Base-by-base conservation (phyloP, 495 filamentous ascomycete genomes). In the Hypomontagnella monticulosa region DNA sequence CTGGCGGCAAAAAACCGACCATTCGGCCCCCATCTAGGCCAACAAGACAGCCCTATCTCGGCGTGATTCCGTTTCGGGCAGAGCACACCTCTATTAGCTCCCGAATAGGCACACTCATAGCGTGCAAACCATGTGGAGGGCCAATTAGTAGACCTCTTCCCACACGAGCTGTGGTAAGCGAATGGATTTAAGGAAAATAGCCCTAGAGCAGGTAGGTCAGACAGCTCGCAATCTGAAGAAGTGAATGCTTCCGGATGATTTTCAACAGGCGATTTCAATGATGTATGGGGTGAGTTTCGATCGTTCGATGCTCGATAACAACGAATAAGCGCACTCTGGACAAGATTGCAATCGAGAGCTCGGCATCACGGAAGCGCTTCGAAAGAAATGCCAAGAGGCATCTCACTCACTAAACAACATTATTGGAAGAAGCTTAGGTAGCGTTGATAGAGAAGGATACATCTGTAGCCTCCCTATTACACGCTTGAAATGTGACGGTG, bases 1-100 rank as follows among this genome's bases (percentile, higher is more conserved):
- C 37, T 47, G 55, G 66, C 66, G 66, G 66, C 44, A 69, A 69
- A 59, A 20, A 59, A 10, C 27, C 46, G 58, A 34, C 49, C 59
- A 53, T 42, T 46, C 8, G 42, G 53, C 27, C 33, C 4, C 53
- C 14, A 59, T 63, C 30, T 38, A 32, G 34, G 19, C 48, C 41
- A 23, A 40, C 15, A 54, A 7, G 19, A 30, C 44, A 52, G 16
- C 34, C 46, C 34, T 57, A 42, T 11, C n/a, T 32, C 34, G 40
- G 16, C 19, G 23, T 18, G 10, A 36, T 40, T 20, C 41, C 8
- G 1, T 18, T 61, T 44, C 4, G 27, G 47, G 14, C 23, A 48
- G 42, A 48, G 34, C 23, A 38, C 12, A 37, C 5, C 6, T 33
- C 38, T 20, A 9, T 41, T 32, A 4, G 18, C 15, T 30, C 47